Percentiles rank a stretch among this genome's conserved stretches.
phyloP scores from a whole-genome alignment of 495 filamentous ascomycete genomes.

The Podospora comata region DNA sequence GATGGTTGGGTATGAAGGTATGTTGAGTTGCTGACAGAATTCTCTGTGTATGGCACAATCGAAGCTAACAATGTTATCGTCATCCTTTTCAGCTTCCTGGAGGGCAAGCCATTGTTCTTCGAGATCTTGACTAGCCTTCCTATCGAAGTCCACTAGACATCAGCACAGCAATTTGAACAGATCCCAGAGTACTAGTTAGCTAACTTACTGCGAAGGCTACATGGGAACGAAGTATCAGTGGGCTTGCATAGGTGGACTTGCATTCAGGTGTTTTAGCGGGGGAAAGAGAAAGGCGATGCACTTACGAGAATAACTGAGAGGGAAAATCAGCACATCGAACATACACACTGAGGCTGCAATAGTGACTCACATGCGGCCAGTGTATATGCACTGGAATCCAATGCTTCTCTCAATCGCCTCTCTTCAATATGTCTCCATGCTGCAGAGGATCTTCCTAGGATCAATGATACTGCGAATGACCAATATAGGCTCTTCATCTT shows the following conservation, averaged over 20 bases:
- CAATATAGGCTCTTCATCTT: not conserved
- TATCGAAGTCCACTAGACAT: slow-evolving; percentile 8
- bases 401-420: not conserved
- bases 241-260: not conserved
- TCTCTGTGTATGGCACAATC: slow-evolving; percentile 32
- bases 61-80: slow-evolving; percentile 31
- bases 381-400: not conserved
- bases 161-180: not conserved
- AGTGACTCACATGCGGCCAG: not conserved
- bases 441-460: not conserved
- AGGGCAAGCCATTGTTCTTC: slow-evolving; percentile 25
- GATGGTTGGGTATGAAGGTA: slow-evolving; percentile 37
- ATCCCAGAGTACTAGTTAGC: not conserved
- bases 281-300: too few species aligned
- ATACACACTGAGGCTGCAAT: not conserved
- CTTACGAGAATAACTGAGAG: not conserved
- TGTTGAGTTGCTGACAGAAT: slow-evolving; percentile 31
- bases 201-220: slow-evolving; percentile 8
- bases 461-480: not conserved
- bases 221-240: not conserved
- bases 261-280: too few species aligned
- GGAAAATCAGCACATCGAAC: too few species aligned
- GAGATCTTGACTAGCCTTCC: slow-evolving; percentile 17
- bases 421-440: not conserved
- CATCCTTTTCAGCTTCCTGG: slow-evolving; percentile 18